Base-by-base conservation (phyloP, 768 basidiomycete genomes). In the Kwoniella dendrophila region DNA sequence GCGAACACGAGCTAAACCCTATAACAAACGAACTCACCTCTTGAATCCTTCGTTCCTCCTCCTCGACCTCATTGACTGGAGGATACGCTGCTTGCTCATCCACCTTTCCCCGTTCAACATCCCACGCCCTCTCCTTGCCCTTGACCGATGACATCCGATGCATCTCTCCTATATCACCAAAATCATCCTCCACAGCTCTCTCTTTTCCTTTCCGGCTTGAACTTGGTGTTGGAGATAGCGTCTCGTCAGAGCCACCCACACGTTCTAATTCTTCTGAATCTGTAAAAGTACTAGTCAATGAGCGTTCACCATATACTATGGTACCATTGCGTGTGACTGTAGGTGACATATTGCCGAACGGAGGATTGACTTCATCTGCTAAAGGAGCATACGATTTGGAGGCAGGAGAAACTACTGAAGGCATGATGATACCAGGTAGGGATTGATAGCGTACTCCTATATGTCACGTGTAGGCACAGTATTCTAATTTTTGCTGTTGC, bases 21-120 rank as follows among this genome's bases (percentile, higher is more conserved):
- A 14, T 30, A 38, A 16, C 14, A 16, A 24, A 48, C 27, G 12
- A 16, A 62, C 71, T 69, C 30, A 72, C 73, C 20, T 71, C 68
- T 57, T 71, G 67, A 29, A 75, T 54, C 12, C 63, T 43, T 18
- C 62, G 41, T 50, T 71, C 74, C 38, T 75, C 71, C 14, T 62
- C 74, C 38, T 65, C 68, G 20, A 64, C 64, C 34, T 68, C 71
- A 40, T 68, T 71, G 20, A 62, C 38, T 12, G 74, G 74, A 2
- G 74, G 74, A 56, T 75, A 75, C 10, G 32, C 30, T 18, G 44
- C 65, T 26, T 51, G 30, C 27, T 26, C 11, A 16, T 55, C 43
- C 33, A 66, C 56, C 24, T 50, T 18, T 30, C 75, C 73, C 48
- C 63, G 62, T 41, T 75, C 70, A 11, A 56, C 48, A 50, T 72